A percentile compares a stretch with the other conserved stretches of the same genome.
These are phyloP conservation scores for Paramicrosporidium saccamoebae DNA, from an alignment of 371 early-diverging fungal species.

Conservation along the genomic window DNA sequence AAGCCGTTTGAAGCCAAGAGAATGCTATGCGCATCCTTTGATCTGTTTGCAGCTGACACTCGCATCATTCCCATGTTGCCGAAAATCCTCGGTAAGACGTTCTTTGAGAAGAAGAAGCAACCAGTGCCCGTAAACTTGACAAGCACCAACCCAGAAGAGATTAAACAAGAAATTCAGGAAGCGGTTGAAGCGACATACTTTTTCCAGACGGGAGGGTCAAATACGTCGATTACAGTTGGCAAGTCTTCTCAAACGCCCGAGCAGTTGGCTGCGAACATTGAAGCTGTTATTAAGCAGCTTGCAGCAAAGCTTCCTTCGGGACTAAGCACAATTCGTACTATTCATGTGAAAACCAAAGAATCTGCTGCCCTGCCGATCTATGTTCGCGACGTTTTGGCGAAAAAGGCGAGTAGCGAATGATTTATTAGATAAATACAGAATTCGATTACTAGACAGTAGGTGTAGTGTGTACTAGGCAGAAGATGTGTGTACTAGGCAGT, in stretches of 20 bases:
- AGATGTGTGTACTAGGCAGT: too few relatives aligned
- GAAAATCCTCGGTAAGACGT: conserved; percentile 40
- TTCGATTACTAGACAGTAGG: too few relatives aligned
- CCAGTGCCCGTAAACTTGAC: conserved; percentile 42
- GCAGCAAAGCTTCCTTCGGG: conserved; percentile 22
- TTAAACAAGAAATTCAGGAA: conserved; percentile 25
- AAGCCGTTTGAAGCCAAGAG: conserved; percentile 36
- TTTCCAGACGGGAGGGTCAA: conserved; percentile 24
- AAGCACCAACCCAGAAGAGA: conserved; percentile 10
- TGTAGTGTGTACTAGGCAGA: too few relatives aligned
- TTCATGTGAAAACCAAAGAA: conserved; percentile 37
- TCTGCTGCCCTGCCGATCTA: conserved; percentile 46
- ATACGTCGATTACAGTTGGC: conserved; percentile 35
- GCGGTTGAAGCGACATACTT: conserved; percentile 39
- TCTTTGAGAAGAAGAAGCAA: conserved; percentile 54
- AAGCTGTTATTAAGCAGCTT: conserved; percentile 14
- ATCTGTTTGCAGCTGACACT: conserved; percentile 54
- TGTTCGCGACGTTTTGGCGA: too few relatives aligned
- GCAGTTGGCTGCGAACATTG: conserved; percentile 37
- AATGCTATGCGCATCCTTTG: conserved; percentile 24
- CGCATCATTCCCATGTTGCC: conserved; percentile 31
- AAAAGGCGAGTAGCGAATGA: too few relatives aligned
- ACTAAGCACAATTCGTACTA: conserved; percentile 33
- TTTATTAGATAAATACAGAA: too few relatives aligned
- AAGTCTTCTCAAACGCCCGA: conserved; percentile 12